Base-by-base conservation (phyloP, 306 rosid genomes). In the Coriaria nepalensis region DNA sequence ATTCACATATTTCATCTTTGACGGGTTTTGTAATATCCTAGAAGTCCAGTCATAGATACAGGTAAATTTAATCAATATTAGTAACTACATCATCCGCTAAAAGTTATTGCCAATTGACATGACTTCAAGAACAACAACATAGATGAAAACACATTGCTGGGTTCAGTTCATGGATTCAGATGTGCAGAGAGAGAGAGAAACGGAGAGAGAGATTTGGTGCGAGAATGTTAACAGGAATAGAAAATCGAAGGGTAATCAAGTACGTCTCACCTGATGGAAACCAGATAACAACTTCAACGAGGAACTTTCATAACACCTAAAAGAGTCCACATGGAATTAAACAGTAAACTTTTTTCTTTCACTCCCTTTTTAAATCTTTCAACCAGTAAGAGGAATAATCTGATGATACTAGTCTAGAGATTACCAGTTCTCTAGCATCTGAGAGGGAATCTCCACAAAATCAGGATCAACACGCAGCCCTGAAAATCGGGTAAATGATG, bases 401-500 rank as follows among this genome's bases (percentile, higher is more conserved):
- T n/a, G n/a, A n/a, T n/a, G n/a, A n/a, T n/a, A n/a, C n/a, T n/a
- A n/a, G n/a, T n/a, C n/a, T n/a, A n/a, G n/a, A n/a, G n/a, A n/a
- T 63, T 69, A 90, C 98, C 87, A 90, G 79, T 85, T 85, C 63
- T 85, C 87, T 50, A 90, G 73, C 53, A 90, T 70, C 56, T 65
- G 84, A 69, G 95, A 82, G 59, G 95, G 95, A 49, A 90, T 80
- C 67, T 85, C 98, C 12, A 90, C 92, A 56, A 90, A 81, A 67
- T 90, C 98, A 10, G 95, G 92, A 71, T 85, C 98, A 67, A 79
- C 80, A 45, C 84, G 78, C 62, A 85, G 67, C 63, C 98, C 98
- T 60, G 95, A 90, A 64, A 90, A 63, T 71, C 95, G 72, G 45
- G 82, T 64, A 71, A 79, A 82, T 33, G 92, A 66, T 43, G 98